Percentiles rank a stretch among this genome's conserved stretches.
Conservation (phyloP, 2,329 filamentous ascomycete species). For the Trichophyton schoenleinii region DNA sequence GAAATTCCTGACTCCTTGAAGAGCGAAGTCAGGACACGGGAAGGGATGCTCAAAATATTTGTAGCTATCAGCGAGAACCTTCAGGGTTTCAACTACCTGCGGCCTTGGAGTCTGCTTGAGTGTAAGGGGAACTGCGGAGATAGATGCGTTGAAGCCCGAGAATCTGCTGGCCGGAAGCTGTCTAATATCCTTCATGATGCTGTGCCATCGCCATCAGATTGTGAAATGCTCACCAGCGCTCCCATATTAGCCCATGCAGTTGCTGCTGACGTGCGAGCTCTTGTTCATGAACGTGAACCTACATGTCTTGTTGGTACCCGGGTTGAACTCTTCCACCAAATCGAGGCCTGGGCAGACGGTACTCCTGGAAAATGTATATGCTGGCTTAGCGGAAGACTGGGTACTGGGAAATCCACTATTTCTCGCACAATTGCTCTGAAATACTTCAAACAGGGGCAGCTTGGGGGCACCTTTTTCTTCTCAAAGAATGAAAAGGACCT, state of each 20-base stretch:
- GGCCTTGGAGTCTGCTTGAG: background rate
- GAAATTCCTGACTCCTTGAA: background rate
- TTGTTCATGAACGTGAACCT: background rate
- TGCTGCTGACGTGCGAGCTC: background rate
- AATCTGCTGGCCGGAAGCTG: background rate
- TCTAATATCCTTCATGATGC: background rate
- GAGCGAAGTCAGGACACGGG: background rate
- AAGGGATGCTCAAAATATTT: background rate
- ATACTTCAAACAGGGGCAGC: background rate
- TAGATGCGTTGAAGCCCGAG: background rate
- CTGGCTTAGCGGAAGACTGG: slow-evolving; percentile 21
- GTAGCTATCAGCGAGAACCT: background rate
- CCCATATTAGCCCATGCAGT: background rate
- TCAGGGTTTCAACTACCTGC: background rate
- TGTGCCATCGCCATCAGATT: background rate
- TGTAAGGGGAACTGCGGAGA: background rate
- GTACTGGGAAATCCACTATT: slow-evolving; percentile 22
- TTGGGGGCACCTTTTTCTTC: slow-evolving; percentile 17
- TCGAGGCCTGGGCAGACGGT: background rate
- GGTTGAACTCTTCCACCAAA: background rate
- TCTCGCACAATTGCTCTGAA: background rate
- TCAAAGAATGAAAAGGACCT: slow-evolving; percentile 13
- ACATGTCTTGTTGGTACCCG: background rate
- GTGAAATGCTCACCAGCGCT: too few relatives aligned
- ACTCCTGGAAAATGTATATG: slow-evolving; percentile 12